Base-by-base conservation (phyloP, 2,329 filamentous ascomycete species). In the Ophiobolus disseminans region DNA sequence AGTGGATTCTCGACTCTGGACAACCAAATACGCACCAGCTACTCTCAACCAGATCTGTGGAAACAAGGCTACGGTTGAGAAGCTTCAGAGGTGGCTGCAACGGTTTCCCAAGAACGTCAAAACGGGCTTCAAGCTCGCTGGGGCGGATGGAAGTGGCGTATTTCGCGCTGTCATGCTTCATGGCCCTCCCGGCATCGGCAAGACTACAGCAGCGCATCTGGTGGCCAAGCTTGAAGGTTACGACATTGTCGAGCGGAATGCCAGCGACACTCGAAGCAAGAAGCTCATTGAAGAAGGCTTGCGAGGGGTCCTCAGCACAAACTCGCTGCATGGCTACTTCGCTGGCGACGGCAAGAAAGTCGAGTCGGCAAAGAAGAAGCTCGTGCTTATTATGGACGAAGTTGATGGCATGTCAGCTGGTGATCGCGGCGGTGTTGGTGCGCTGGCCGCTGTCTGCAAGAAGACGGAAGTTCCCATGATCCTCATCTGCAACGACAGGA, bases 331-430 rank as follows among this genome's bases (percentile, higher is more conserved):
- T 47, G 94, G 94, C 1, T 99, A 89, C 74, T 99, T 97, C 72
- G 86, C 91, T 5, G 86, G 86, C 2, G 89, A 92, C 46, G 89
- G 89, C 19, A 90, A 94, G 73, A 83, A 87, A 48, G 86, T 96
- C 3, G 88, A 97, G 35, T 75, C 79, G 4, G 80, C 81, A 13
- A 97, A 94, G 78, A 96, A 95, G 78, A 97, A 97, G 62, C 86
- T 97, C 25, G 90, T 97, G 5, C 78, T 99, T 39, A 91, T 99
- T 75, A 97, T 99, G 94, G 94, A 99, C 63, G 94, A 99, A 75
- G 94, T 99, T 4, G 94, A 99, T 65, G 94, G 94, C 42, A 97
- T 99, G 94, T 97, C 93, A 53, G 92, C 91, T 26, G 94, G 94
- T 68, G 94, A 99, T 70, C 87, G 94, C 53, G 94, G 94, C 58